Evolutionary conservation across 768 basidiomycete species (phyloP), one percentile per base, ranked within the genome.

Genomic region (Podaxis pistillaris): DNA sequence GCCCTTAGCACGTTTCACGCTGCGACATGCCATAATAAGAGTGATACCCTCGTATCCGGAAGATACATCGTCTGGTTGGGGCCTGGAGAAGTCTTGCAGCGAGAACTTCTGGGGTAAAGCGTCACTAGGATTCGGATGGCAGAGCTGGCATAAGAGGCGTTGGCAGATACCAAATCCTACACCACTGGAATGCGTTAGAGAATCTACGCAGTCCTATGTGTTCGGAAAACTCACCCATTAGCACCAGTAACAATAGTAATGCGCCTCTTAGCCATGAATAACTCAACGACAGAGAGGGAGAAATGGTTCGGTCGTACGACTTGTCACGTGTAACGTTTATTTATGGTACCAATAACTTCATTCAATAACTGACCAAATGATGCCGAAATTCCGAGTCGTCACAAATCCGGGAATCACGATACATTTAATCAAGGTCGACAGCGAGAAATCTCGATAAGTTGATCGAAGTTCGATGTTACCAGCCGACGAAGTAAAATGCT

Each of bases 91-190:
- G 19, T 73, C 73, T 47, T 26, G 54, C 11, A 62, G 37, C 2
- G 61, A 62, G 41, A 62, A 62, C 36, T 56, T 62, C 63, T 81
- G 78, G 1, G 85, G 84, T 22, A 72, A 69, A 1, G 83, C 80
- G 66, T 91, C 87, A 12, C 80, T 74, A 4, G 84, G 83, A 61
- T 69, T 70, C 13, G 71, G 68, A 46, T 78, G 76, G n/a, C 83
- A 83, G 17, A 94, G 76, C 67, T 93, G 88, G 66, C 79, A 73
- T 50, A 95, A 79, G 6, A 95, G 81, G 52, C 93, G 87, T 64
- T 88, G 85, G 75, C 91, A 93, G 49, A 91, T 88, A 12, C 90
- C 91, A 71, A 89, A 90, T 15, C 93, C 93, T 17, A 95, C 81
- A 60, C 93, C 93, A 41, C 93, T 94, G 70, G 2, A 65, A 62